Base-by-base conservation (phyloP, 2,329 filamentous ascomycete species). In the Lasiodiplodia theobromae region DNA sequence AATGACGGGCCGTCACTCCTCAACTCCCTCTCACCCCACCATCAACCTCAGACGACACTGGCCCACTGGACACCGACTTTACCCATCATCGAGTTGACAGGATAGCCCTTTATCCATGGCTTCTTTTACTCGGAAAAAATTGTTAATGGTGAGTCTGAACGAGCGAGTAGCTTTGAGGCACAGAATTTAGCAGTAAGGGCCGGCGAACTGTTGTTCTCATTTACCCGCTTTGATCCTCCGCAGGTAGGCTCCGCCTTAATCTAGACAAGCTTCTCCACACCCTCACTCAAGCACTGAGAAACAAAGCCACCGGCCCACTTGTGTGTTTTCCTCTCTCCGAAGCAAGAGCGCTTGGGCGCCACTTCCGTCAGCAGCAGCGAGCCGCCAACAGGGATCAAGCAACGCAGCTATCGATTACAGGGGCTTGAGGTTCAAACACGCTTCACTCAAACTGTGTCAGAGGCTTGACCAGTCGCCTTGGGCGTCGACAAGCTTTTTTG, bases 381-480 rank as follows among this genome's bases (percentile, higher is more conserved):
- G 28, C 21, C 44, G 18, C 37, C 31, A 18, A 23, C 31, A 40
- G 25, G 47, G 31, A 21, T 34, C 44, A 38, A 34, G 58, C n/a
- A 40, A 52, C 10, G 37, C 31, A 38, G 16, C 31, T 21, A 52
- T 64, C 37, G 28, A 52, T 64, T 38, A 14, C 60, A 38, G 31
- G 58, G 58, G 25, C 34, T 7, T 12, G 34, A 21, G 4, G 6
- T 23, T 12, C n/a, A n/a, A 28, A n/a, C 11, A 44, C 11, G 28
- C 38, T 23, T 37, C n/a, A 64, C 58, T 64, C 37, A 64, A 52
- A 28, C 60, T 64, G 47, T 64, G 51, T 64, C 47, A 31, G 47
- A 31, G 60, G 31, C 57, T 51, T 64, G 60, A 21, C 60, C 47
- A 38, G 37, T 52, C 60, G 31, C 58, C 58, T 63, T 63, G 44